A percentile compares a stretch with the other conserved stretches of the same genome.
phyloP scores from a whole-genome alignment of 2,329 filamentous ascomycete species.

The Diplodia mutila region DNA sequence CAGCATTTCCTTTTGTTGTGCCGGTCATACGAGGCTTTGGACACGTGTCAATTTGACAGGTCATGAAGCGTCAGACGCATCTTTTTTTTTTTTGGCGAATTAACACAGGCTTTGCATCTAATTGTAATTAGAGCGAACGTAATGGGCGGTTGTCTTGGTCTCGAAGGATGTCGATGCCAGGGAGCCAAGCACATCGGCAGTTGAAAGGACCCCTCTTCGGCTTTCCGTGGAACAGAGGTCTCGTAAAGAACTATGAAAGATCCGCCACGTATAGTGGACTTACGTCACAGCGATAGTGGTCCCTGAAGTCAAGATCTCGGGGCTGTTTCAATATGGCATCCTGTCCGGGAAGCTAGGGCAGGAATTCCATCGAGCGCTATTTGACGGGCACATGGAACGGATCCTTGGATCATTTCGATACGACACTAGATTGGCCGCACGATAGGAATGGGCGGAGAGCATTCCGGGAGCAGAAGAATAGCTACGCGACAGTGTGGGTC shows the following conservation, averaged over 20 bases:
- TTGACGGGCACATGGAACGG: too few species aligned
- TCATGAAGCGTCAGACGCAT: too few species aligned
- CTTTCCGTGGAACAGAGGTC: too few species aligned
- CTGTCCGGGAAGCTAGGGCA: too few species aligned
- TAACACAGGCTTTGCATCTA: neutral
- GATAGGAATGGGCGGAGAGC: neutral
- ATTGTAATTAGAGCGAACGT: neutral
- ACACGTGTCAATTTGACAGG: neutral
- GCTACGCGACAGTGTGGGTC: neutral
- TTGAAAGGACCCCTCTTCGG: neutral
- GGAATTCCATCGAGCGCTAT: too few species aligned
- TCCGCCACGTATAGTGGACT: too few species aligned
- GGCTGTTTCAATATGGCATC: too few species aligned
- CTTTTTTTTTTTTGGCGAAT: neutral
- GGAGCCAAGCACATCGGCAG: neutral
- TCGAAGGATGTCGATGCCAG: neutral
- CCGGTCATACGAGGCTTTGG: neutral
- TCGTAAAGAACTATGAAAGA: neutral
- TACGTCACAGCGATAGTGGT: too few species aligned
- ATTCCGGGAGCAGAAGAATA: neutral
- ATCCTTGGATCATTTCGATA: neutral
- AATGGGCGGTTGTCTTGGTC: neutral
- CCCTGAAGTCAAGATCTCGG: too few species aligned
- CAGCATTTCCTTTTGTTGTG: neutral
- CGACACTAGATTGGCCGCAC: neutral